Conservation (phyloP, 805 yeast species). For the Candida maltosa region DNA sequence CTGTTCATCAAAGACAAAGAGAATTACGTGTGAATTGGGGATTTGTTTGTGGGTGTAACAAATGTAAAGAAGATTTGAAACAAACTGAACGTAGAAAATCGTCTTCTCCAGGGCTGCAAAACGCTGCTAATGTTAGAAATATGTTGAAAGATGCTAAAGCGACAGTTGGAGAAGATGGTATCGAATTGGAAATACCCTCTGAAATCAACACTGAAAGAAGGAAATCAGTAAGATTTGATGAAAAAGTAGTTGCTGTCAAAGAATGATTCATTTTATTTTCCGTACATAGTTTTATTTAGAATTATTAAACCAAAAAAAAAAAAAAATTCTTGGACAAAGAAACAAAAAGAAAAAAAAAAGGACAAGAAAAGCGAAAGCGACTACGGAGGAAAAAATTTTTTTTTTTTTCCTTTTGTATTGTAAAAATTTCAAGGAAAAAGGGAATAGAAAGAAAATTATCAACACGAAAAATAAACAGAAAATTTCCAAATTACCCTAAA, state of each 20-base stretch:
- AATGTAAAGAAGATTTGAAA: constrained; percentile 58
- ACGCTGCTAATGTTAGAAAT: constrained; percentile 39
- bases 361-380: neutral
- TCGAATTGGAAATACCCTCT: constrained; percentile 46
- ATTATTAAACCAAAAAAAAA: no score
- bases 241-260: constrained; percentile 38
- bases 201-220: constrained; percentile 42
- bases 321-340: no score
- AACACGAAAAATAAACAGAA: no score
- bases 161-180: constrained; percentile 36
- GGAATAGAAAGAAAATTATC: no score
- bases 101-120: constrained; percentile 12
- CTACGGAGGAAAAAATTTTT: neutral
- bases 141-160: constrained; percentile 41
- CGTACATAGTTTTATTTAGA: no score
- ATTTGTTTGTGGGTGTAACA: constrained; percentile 62
- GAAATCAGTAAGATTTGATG: constrained; percentile 66
- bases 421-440: no score
- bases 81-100: constrained; percentile 46
- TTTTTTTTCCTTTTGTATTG: no score
- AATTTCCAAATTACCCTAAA: no score
- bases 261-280: no score
- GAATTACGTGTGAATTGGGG: constrained; percentile 77
- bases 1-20: constrained; percentile 59
- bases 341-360: neutral